A percentile compares a stretch with the other conserved stretches of the same genome.
These are phyloP conservation scores for Cutaneotrichosporon dermatis DNA, from an alignment of 1,284 basidiomycete genomes.

Conservation along the genomic window DNA sequence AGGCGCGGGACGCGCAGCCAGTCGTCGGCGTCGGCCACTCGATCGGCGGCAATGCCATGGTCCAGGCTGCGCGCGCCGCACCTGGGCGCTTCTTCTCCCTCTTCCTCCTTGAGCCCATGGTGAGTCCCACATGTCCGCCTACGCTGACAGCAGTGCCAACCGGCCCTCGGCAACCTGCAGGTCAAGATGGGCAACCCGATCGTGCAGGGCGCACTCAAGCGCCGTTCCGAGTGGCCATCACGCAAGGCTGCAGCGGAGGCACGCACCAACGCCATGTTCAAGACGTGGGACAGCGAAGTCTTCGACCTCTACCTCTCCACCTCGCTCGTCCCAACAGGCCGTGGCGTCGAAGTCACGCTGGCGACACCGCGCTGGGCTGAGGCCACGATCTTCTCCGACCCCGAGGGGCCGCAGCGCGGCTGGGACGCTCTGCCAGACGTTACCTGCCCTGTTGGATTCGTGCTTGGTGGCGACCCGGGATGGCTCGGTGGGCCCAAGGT, in stretches of 20 bases:
- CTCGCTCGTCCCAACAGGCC: slow-evolving; percentile 52
- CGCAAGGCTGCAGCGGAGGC: slow-evolving; percentile 51
- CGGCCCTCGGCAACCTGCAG: background rate
- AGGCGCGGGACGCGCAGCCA: slow-evolving; percentile 38
- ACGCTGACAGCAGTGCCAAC: slow-evolving; percentile 1
- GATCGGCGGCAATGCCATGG: slow-evolving; percentile 65
- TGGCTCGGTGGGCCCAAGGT: slow-evolving; percentile 25
- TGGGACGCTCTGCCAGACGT: slow-evolving; percentile 34
- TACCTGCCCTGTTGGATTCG: too few relatives aligned
- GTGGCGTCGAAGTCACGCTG: slow-evolving; percentile 22
- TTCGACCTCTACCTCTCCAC: slow-evolving; percentile 65
- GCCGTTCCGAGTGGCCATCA: slow-evolving; percentile 60
- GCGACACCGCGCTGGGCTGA: slow-evolving; percentile 38
- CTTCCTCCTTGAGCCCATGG: slow-evolving; percentile 69
- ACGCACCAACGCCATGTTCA: slow-evolving; percentile 54
- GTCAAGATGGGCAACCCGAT: slow-evolving; percentile 32
- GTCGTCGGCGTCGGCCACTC: slow-evolving; percentile 70
- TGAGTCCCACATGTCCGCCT: background rate
- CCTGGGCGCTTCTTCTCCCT: slow-evolving; percentile 69
- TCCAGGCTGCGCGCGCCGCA: slow-evolving; percentile 58
- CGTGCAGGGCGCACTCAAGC: slow-evolving; percentile 54
- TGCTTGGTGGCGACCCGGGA: slow-evolving; percentile 29
- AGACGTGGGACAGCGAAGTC: slow-evolving; percentile 55
- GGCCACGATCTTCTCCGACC: slow-evolving; percentile 32
- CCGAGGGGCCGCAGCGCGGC: slow-evolving; percentile 24